Base-by-base conservation (phyloP, 306 rosid genomes). In the Trifolium subterraneum region DNA sequence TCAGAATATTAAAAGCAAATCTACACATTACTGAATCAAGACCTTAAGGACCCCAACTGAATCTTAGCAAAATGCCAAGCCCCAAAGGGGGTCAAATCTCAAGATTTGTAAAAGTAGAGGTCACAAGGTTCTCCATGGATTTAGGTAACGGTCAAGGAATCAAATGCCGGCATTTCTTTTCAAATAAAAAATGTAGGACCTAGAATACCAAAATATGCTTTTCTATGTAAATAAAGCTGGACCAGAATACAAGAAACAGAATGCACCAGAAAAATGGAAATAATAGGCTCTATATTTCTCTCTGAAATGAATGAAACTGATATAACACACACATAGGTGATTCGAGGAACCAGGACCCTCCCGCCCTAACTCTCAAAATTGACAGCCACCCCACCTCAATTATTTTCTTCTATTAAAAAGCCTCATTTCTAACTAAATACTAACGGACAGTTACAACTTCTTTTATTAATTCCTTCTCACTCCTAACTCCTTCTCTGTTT, bases 1-100 rank as follows among this genome's bases (percentile, higher is more conserved):
- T 61, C 35, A 68, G 44, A 74, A 48, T 39, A 51, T 25, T 62
- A 70, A 69, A 48, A 80, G 59, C 14, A 62, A 62, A 55, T 48
- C 44, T 25, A 69, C 10, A 6, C 3, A 20, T 69, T 16, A n/a
- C 12, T 39, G 23, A 75, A 75, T 44, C 65, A 71, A 75, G 73
- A 66, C 70, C 60, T 35, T 13, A 36, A 12, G 60, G 22, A 36
- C 56, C 15, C 20, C 41, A 16, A 19, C 20, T 23, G 15, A 67
- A 38, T 51, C 75, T 51, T 19, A 29, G 63, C 3, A 31, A 68
- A 62, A 39, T 35, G 65, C 56, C 27, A 52, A 29, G 33, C 33
- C 33, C 6, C 33, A 29, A 18, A 27, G 13, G 22, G 33, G 6
- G 33, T 29, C 42, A 51, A 58, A 22, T 52, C 62, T 72, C 63